phyloP scores from a whole-genome alignment of 140 eudicot genomes.

The Senecio squalidus region DNA sequence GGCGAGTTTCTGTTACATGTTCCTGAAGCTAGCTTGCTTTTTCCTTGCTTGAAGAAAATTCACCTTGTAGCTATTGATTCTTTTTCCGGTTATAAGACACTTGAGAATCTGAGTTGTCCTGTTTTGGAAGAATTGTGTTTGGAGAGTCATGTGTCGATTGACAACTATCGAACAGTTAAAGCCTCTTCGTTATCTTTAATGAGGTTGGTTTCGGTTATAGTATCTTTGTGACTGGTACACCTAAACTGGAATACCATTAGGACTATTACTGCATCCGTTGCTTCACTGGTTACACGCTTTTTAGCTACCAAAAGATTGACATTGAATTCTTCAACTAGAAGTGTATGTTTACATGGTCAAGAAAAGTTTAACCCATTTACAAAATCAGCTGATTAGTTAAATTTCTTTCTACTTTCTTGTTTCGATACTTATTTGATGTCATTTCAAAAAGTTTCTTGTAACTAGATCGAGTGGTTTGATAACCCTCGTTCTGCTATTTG shows the following conservation, averaged over 20 bases:
- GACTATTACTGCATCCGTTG: neutral
- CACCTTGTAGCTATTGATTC: conserved; percentile 11
- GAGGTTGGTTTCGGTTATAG: conserved; percentile 8
- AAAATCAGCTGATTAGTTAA: neutral
- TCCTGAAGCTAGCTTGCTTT: neutral
- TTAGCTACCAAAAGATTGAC: neutral
- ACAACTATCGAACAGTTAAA: neutral
- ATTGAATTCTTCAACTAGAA: neutral
- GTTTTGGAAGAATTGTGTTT: conserved; percentile 27
- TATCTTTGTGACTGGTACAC: conserved; percentile 17
- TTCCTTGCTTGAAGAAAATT: conserved; percentile 21
- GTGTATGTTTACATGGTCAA: neutral
- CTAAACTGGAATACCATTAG: conserved; percentile 10
- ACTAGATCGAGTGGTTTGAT: too few species aligned
- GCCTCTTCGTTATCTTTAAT: conserved; percentile 17
- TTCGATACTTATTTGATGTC: neutral
- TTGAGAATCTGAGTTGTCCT: conserved; percentile 23
- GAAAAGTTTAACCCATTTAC: neutral
- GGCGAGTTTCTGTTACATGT: conserved; percentile 14
- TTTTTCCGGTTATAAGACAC: neutral
- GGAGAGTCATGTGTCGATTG: conserved; percentile 13
- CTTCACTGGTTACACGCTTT: neutral
- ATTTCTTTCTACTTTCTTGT: too few species aligned
- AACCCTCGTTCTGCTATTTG: too few species aligned
- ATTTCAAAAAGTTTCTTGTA: neutral